phyloP scores from a whole-genome alignment of 108 stramenopile species.

The Fistulifera pelliculosa region DNA sequence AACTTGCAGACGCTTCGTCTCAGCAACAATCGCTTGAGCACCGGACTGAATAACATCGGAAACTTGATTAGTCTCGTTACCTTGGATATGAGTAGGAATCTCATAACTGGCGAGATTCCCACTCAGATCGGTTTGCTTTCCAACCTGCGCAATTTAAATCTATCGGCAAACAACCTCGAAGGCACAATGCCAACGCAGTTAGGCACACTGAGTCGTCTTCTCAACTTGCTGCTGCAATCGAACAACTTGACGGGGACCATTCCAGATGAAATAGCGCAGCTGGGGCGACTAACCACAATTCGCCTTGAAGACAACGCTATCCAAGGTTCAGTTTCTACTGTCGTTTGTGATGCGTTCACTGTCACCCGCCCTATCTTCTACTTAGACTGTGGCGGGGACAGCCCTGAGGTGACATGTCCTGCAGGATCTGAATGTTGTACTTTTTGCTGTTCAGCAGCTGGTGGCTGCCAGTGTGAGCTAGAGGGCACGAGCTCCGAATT shows the following conservation, averaged over 20 bases:
- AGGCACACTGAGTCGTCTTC: slow-evolving; percentile 3
- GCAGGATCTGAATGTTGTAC: slow-evolving; percentile 11
- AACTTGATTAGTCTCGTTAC: slow-evolving; percentile 7
- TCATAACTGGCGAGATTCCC: slow-evolving; percentile 25
- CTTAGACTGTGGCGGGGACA: slow-evolving; percentile 8
- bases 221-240: slow-evolving; percentile 16
- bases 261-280: slow-evolving; percentile 20
- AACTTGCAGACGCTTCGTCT: slow-evolving; percentile 9
- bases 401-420: slow-evolving; percentile 7
- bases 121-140: slow-evolving; percentile 19
- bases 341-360: slow-evolving; percentile 4
- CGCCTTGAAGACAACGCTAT: slow-evolving; percentile 9
- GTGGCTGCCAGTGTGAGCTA: slow-evolving; percentile 5
- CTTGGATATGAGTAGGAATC: slow-evolving; percentile 25
- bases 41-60: slow-evolving; percentile 11
- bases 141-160: slow-evolving; percentile 1
- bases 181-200: slow-evolving; percentile 12
- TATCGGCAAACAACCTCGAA: slow-evolving; percentile 8
- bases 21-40: slow-evolving; percentile 18
- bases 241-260: slow-evolving; percentile 36
- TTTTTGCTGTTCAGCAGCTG: slow-evolving; percentile 3
- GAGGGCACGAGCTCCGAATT: slow-evolving; percentile 6
- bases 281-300: background rate
- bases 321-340: slow-evolving; percentile 2
- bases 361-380: slow-evolving; percentile 3